phyloP scores from a whole-genome alignment of 73 alveolate species.

The Paramecium sexaurelia region DNA sequence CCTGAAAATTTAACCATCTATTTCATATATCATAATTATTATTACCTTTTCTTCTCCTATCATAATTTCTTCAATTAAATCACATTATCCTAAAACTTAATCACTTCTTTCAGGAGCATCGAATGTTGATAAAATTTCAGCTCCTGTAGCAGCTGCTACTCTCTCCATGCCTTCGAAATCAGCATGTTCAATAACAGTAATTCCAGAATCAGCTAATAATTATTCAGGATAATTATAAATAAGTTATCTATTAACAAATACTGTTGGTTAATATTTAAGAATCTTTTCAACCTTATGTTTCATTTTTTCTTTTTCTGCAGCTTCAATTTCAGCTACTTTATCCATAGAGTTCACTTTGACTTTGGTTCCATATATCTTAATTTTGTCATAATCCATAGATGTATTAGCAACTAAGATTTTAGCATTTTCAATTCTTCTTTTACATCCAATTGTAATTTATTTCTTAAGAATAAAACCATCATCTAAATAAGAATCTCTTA shows the following conservation, averaged over 20 bases:
- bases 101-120: constrained; percentile 93
- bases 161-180: constrained; percentile 99
- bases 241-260: constrained; percentile 96
- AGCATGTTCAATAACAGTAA: constrained; percentile 98
- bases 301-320: constrained; percentile 98
- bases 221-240: constrained; percentile 98
- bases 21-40: background rate
- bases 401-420: constrained; percentile 93
- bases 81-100: constrained; percentile 89
- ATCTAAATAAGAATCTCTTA: constrained; percentile 93
- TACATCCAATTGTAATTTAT: constrained; percentile 93
- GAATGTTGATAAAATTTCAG: constrained; percentile 98
- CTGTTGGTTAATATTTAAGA: constrained; percentile 91
- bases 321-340: constrained; percentile 94
- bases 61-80: constrained; percentile 95
- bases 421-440: constrained; percentile 87
- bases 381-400: constrained; percentile 97
- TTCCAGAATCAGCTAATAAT: constrained; percentile 92
- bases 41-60: constrained; percentile 98
- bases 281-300: constrained; percentile 94
- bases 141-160: constrained; percentile 98
- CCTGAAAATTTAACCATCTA: constrained; percentile 92
- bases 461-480: constrained; percentile 97
- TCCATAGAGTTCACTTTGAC: constrained; percentile 95
- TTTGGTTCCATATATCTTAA: constrained; percentile 96